Evolutionary conservation across 1,284 basidiomycete species (phyloP), one percentile per base, ranked within the genome.

Genomic region (Earliella scabrosa): DNA sequence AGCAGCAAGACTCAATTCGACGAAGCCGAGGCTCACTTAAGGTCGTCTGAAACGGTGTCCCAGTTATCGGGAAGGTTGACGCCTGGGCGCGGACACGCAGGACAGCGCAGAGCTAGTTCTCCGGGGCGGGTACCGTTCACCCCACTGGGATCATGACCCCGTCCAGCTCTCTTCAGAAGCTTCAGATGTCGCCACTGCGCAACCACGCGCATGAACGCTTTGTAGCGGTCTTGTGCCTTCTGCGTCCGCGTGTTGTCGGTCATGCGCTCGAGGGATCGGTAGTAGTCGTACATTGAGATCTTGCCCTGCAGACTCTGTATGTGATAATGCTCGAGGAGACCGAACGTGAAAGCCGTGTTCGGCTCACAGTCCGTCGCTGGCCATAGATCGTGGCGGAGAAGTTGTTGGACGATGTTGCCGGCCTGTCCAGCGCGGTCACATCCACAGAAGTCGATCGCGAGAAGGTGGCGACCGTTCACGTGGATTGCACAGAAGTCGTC

Each of bases 41-140:
- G 46, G 4, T 52, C 50, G 26, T 57, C 50, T 0, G 39, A 29
- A 0, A 45, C 50, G 1, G 6, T 39, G 9, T 63, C 24, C 71
- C 71, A 73, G n/a, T 59, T 58, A 1, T 59, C 38, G 1, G 71
- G 71, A 1, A 73, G 55, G 55, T 73, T 73, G 18, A 65, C 45
- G 0, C 58, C 65, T 0, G 63, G 67, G 8, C 60, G 61, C 2
- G 71, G 72, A 55, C 72, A 73, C 1, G 70, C 70, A 4, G 63
- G 64, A 46, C 71, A 73, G 1, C 34, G 43, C 3, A 72, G 57
- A 2, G 68, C 68, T 11, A 66, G 55, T 18, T 55, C 56, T 1
- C 71, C 71, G 1, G 36, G 39, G 6, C 39, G 20, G 0, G 66
- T 69, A 0, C 36, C 55, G 0, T 13, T 31, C 8, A 66, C 48